Evolutionary conservation across 768 basidiomycete genomes (phyloP).

Genomic region (Hygrophorus russula): DNA sequence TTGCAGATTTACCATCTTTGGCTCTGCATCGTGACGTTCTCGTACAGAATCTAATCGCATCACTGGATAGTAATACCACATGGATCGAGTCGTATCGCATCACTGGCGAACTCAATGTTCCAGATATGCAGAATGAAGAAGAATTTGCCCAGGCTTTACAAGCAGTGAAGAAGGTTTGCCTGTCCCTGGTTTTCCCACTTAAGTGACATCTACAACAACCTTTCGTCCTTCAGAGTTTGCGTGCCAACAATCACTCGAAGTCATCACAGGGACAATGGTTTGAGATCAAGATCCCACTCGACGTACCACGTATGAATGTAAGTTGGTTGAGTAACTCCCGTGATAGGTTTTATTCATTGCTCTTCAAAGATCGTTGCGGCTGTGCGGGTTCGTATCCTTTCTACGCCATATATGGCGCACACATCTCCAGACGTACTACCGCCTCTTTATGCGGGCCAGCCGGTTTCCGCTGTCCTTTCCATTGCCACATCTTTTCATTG

Average conservation of each 20-base stretch:
- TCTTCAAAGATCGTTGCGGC: slow-evolving; percentile 54
- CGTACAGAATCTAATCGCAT: slow-evolving; percentile 39
- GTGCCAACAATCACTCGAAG: slow-evolving; percentile 29
- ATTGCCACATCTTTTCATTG: slow-evolving; percentile 73
- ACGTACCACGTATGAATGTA: slow-evolving; percentile 75
- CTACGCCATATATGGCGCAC: slow-evolving; percentile 30
- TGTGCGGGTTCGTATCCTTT: slow-evolving; percentile 35
- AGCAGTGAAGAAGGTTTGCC: slow-evolving; percentile 20
- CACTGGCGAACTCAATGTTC: slow-evolving; percentile 60
- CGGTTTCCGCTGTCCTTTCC: slow-evolving; percentile 55
- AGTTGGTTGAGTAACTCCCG: slow-evolving; percentile 17
- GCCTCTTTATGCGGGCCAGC: slow-evolving; percentile 77
- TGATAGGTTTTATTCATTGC: slow-evolving; percentile 5
- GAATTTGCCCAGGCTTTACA: slow-evolving; percentile 19
- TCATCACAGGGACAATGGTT: slow-evolving; percentile 46
- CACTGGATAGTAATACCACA: slow-evolving; percentile 45
- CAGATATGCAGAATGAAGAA: slow-evolving; percentile 21
- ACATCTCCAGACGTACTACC: slow-evolving; percentile 16
- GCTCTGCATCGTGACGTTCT: slow-evolving; percentile 31
- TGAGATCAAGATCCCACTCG: slow-evolving; percentile 73
- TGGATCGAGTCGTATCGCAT: slow-evolving; percentile 66
- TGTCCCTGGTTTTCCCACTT: background rate
- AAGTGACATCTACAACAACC: background rate
- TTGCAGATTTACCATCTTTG: slow-evolving; percentile 23
- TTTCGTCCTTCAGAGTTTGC: slow-evolving; percentile 24